These are phyloP conservation scores for Penicillium glabrum DNA, from an alignment of 2,329 filamentous ascomycete species.

Conservation along the genomic window DNA sequence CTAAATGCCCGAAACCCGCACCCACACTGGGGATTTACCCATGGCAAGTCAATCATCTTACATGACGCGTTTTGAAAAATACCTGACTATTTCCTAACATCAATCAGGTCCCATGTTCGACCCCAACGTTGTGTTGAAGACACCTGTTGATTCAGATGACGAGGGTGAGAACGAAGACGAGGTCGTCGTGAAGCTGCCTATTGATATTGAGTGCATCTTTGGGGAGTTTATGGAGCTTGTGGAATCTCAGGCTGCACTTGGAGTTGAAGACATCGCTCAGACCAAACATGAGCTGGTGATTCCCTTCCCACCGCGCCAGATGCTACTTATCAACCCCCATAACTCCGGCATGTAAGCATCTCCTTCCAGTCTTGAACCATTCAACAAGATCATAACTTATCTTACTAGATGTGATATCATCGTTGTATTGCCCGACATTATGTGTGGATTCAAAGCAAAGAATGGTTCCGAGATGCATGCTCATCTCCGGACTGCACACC, in stretches of 20 bases:
- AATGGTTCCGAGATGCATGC: not conserved
- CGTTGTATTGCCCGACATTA: not conserved
- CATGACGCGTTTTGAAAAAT: not conserved
- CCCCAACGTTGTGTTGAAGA: not conserved
- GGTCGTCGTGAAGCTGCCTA: too few relatives aligned
- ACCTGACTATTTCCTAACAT: not conserved
- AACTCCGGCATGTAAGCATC: not conserved
- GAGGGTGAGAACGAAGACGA: too few relatives aligned
- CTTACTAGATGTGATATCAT: not conserved
- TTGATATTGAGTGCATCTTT: too few relatives aligned
- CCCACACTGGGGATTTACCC: conserved; percentile 6
- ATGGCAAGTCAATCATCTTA: not conserved
- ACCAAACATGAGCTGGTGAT: too few relatives aligned
- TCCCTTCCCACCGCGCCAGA: not conserved
- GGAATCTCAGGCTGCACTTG: too few relatives aligned
- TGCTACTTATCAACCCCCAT: not conserved
- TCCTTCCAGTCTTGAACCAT: not conserved
- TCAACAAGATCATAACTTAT: not conserved
- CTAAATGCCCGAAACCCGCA: not conserved
- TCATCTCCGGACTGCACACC: not conserved
- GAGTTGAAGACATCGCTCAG: too few relatives aligned
- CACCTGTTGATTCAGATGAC: too few relatives aligned
- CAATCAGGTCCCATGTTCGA: not conserved
- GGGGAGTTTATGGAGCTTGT: too few relatives aligned
- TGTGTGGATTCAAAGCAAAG: not conserved